A percentile compares a stretch with the other conserved stretches of the same genome.
Conservation (phyloP, 129 eudicot species). For the Oenanthe sinensis region DNA sequence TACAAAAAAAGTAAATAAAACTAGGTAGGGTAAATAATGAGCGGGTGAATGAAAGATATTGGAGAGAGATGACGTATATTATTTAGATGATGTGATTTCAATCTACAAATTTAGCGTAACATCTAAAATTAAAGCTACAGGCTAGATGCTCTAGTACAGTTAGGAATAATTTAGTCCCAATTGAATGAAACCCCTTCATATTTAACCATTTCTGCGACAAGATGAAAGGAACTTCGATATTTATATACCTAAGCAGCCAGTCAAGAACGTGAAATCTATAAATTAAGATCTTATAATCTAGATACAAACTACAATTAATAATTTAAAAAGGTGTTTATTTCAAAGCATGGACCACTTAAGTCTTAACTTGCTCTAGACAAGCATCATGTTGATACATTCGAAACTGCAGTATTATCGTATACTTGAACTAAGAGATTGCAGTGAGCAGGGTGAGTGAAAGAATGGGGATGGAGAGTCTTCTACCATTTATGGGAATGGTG, state of each 20-base stretch:
- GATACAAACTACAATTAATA: background rate
- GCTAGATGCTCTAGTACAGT: too few relatives aligned
- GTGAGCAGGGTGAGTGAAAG: background rate
- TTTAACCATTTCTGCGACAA: too few relatives aligned
- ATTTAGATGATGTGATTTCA: too few relatives aligned
- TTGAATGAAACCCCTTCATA: background rate
- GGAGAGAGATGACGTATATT: too few relatives aligned
- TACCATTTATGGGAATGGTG: constrained; percentile 59
- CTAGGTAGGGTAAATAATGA: too few relatives aligned
- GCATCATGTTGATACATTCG: background rate
- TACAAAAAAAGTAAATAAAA: too few relatives aligned
- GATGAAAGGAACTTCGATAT: too few relatives aligned
- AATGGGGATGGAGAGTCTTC: constrained; percentile 21
- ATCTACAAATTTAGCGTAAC: too few relatives aligned
- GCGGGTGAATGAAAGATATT: too few relatives aligned
- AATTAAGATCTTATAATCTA: background rate
- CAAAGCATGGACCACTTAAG: background rate
- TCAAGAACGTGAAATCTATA: background rate
- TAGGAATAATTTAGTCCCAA: too few relatives aligned
- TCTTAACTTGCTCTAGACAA: background rate
- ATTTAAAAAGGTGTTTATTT: background rate
- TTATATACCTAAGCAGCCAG: background rate
- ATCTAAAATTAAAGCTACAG: too few relatives aligned
- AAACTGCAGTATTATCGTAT: background rate
- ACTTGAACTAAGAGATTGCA: background rate